A percentile compares a stretch with the other conserved stretches of the same genome.
Evolutionary conservation across 805 yeast genomes (phyloP).

Genomic region (Teunomyces pallodes): DNA sequence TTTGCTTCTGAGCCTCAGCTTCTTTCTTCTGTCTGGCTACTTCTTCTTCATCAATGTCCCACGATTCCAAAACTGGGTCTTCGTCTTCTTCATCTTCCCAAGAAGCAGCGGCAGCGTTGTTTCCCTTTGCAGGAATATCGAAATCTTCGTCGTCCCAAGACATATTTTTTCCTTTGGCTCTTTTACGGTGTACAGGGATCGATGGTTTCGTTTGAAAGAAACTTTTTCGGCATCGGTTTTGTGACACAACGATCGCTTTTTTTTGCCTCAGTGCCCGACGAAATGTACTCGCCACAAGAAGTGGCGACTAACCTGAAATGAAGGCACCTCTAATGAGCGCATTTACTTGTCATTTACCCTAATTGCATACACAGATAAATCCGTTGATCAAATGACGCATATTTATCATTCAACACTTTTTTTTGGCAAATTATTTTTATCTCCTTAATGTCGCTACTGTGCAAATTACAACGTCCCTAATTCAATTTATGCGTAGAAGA

Average conservation of each 20-base stretch:
- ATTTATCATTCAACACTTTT: no score
- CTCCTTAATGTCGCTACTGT: no score
- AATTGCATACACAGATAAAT: neutral
- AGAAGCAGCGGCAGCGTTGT: conserved; percentile 52
- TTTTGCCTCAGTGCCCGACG: no score
- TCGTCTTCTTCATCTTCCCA: conserved; percentile 87
- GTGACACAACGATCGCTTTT: conserved; percentile 1
- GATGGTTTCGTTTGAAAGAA: neutral
- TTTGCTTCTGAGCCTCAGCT: conserved; percentile 39
- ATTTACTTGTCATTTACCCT: neutral
- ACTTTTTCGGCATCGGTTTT: conserved; percentile 4
- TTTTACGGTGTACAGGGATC: neutral
- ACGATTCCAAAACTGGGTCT: conserved; percentile 74
- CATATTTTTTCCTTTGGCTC: conserved; percentile 21
- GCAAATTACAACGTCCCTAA: no score
- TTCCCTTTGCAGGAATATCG: conserved; percentile 54
- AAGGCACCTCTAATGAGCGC: neutral
- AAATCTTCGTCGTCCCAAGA: conserved; percentile 89
- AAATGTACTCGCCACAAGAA: neutral
- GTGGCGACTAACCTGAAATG: neutral
- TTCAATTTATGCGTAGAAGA: no score
- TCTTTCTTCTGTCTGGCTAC: conserved; percentile 48
- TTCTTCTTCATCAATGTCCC: conserved; percentile 85
- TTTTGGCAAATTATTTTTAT: no score
- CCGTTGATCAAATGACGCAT: no score